Conservation (phyloP, 2,329 filamentous ascomycete genomes). For the Neopestalotiopsis sp. region DNA sequence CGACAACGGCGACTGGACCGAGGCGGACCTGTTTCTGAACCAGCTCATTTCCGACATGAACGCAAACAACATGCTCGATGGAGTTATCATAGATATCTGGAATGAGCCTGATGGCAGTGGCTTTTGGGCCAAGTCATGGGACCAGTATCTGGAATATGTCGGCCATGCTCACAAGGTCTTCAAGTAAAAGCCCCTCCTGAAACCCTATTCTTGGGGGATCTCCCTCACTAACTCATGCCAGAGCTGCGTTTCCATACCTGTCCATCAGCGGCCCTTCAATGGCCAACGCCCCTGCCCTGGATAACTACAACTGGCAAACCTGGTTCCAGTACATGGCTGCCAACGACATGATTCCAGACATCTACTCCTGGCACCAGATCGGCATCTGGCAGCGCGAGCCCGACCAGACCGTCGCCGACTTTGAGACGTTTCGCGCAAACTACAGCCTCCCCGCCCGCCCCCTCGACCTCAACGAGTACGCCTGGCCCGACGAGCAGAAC, state of each 20-base stretch:
- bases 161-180: neutral
- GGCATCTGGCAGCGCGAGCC: neutral
- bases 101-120: neutral
- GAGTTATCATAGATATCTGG: neutral
- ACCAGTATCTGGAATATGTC: neutral
- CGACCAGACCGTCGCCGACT: neutral
- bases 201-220: neutral
- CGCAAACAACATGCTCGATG: neutral
- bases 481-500: constrained; percentile 43
- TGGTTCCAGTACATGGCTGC: neutral
- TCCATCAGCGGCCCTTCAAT: neutral
- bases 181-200: neutral
- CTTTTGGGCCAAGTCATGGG: neutral
- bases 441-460: constrained; percentile 35
- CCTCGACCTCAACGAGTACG: constrained; percentile 58
- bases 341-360: neutral
- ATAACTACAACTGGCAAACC: neutral
- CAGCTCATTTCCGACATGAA: constrained; percentile 2
- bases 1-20: neutral
- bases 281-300: neutral
- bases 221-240: neutral
- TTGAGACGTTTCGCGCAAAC: neutral
- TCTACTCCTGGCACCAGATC: neutral
- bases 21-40: neutral
- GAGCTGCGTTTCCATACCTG: neutral